Conservation (phyloP, 2,329 filamentous ascomycete species). For the Thelonectria discophora region DNA sequence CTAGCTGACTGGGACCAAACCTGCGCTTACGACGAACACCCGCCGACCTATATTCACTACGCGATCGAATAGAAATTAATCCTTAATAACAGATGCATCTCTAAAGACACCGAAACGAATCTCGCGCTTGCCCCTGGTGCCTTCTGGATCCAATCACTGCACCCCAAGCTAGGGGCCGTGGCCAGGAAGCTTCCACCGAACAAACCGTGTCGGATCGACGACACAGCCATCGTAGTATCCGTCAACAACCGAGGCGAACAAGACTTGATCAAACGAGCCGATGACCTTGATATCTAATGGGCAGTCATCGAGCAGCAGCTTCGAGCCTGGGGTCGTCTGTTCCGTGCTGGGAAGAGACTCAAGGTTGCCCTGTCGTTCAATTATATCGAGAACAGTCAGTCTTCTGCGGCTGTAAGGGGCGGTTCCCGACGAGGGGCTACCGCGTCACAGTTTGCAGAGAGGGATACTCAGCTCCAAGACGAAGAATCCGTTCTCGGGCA, state of each 20-base stretch:
- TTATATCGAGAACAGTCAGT: no score
- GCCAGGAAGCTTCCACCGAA: no score
- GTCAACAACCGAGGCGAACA: no score
- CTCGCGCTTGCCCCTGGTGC: constrained; percentile 3
- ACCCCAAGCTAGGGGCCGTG: neutral
- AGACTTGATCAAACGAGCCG: no score
- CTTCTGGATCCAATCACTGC: neutral
- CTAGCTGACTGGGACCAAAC: constrained; percentile 6
- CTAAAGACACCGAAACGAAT: constrained; percentile 1
- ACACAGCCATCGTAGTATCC: no score
- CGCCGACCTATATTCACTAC: constrained; percentile 5
- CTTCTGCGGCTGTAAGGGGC: no score
- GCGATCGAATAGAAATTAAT: constrained; percentile 5
- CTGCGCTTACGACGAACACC: constrained; percentile 3
- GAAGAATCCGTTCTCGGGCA: neutral
- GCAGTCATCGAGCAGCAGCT: no score
- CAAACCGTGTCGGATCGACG: no score
- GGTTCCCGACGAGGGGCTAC: neutral
- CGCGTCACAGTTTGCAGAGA: neutral
- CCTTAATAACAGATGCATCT: constrained; percentile 2
- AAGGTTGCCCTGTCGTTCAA: no score
- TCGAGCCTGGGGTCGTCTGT: no score
- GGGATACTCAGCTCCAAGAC: neutral
- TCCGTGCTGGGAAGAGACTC: no score
- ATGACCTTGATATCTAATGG: no score